Base-by-base conservation (phyloP, 148 eudicot genomes). In the Vaccinium vitisidaea region DNA sequence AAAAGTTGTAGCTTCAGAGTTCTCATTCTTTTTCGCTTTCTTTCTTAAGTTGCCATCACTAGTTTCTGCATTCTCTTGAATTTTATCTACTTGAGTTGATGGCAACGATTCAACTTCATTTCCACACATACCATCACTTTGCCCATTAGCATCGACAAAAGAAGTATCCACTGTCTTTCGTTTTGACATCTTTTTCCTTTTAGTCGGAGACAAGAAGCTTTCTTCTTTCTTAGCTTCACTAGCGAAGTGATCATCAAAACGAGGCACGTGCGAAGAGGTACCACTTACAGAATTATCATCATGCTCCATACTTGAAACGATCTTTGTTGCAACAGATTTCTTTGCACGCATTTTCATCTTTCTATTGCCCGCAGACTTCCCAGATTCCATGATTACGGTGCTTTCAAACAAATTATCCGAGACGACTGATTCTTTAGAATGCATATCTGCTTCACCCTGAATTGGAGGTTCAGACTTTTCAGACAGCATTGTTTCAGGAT, bases 281-380 rank as follows among this genome's bases (percentile, higher is more conserved):
- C 11, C 70, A 61, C 36, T 69, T 43, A 67, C 82, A 77, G 59
- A 61, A 56, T 82, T 75, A 79, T 79, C 63, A 83, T 52, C 30
- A 23, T 77, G 75, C 52, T 87, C 89, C 71, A 27, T 61, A 81
- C 81, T 86, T 56, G 87, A 84, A 63, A 55, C 9, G 2, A 88
- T 81, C 58, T 82, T 80, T 83, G 52, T 79, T 61, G 83, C 80
- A 56, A 67, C 82, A 81, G 89, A 83, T 58, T 82, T 90, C 84
- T 88, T 88, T 12, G 85, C 84, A 79, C 79, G 89, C 86, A 48
- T 89, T 65, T 85, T 88, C 80, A 85, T 88, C 86, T 85, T 92
- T 88, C 23, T 85, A 52, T 75, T 86, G 84, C 85, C 91, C 69
- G 69, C 63, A 23, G 84, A 67, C 39, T 80, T 89, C 77, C 73